Evolutionary conservation across 306 rosid genomes (phyloP).

Genomic region (Ammopiptanthus mongolicus): DNA sequence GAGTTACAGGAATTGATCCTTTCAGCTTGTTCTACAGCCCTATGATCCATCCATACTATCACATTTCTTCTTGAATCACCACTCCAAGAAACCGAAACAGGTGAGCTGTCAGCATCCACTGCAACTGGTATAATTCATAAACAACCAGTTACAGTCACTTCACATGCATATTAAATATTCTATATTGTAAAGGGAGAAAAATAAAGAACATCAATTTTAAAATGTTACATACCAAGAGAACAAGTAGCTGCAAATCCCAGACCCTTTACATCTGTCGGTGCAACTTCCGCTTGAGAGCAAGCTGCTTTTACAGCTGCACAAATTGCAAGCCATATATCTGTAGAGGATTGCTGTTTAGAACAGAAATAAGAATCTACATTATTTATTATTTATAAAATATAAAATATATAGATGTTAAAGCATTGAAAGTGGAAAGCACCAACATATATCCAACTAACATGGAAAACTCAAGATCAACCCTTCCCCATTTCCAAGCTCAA

Average conservation of each 20-base stretch:
- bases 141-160: conserved; percentile 10
- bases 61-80: conserved; percentile 95
- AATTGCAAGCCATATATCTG: conserved; percentile 96
- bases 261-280: conserved; percentile 66
- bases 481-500: neutral
- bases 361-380: conserved; percentile 26
- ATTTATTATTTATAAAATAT: neutral
- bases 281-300: conserved; percentile 65
- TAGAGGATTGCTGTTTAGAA: conserved; percentile 87
- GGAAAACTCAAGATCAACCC: neutral
- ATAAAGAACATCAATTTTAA: neutral
- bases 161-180: neutral
- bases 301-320: conserved; percentile 85
- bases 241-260: conserved; percentile 96
- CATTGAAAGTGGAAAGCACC: neutral
- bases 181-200: neutral
- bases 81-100: conserved; percentile 84
- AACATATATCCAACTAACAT: neutral
- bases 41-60: conserved; percentile 98
- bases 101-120: conserved; percentile 86
- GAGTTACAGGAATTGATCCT: conserved; percentile 78
- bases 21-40: conserved; percentile 91
- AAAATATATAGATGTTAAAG: neutral
- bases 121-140: conserved; percentile 60
- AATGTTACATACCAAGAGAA: conserved; percentile 67